A percentile compares a stretch with the other conserved stretches of the same genome.
phyloP scores from a whole-genome alignment of 305 asterid genomes.

The Solanum hybrid region DNA sequence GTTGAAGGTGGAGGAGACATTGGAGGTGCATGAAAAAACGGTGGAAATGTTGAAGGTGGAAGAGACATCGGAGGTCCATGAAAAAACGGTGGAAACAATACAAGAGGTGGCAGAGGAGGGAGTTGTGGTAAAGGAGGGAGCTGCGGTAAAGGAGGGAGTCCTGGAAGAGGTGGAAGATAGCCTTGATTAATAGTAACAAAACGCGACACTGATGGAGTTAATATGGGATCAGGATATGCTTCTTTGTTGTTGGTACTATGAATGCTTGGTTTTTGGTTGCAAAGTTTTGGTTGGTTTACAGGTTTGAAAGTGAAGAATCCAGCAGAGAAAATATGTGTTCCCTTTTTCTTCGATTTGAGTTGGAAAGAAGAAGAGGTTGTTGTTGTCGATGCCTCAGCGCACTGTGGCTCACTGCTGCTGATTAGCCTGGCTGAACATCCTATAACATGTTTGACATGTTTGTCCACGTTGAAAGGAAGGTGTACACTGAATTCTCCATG shows the following conservation, averaged over 20 bases:
- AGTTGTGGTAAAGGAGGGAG: constrained; percentile 10
- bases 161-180: constrained; percentile 28
- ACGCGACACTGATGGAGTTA: constrained; percentile 33
- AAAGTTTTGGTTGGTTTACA: constrained; percentile 42
- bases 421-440: constrained; percentile 58
- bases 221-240: constrained; percentile 28
- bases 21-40: constrained; percentile 9
- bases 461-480: constrained; percentile 60
- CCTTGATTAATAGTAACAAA: constrained; percentile 4
- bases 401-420: constrained; percentile 63
- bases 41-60: constrained; percentile 17
- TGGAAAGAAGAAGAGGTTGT: constrained; percentile 45
- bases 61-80: constrained; percentile 13
- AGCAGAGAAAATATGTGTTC: constrained; percentile 62
- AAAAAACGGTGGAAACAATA: constrained; percentile 25
- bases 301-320: constrained; percentile 85
- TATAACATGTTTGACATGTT: constrained; percentile 57
- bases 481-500: constrained; percentile 61
- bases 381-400: constrained; percentile 49
- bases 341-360: constrained; percentile 41
- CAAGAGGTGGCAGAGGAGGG: constrained; percentile 23
- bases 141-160: constrained; percentile 7
- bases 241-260: constrained; percentile 4
- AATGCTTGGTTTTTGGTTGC: constrained; percentile 41
- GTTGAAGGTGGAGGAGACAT: constrained; percentile 10